These are phyloP conservation scores for Termitomyces heimii DNA, from an alignment of 768 basidiomycete species.

Conservation along the genomic window DNA sequence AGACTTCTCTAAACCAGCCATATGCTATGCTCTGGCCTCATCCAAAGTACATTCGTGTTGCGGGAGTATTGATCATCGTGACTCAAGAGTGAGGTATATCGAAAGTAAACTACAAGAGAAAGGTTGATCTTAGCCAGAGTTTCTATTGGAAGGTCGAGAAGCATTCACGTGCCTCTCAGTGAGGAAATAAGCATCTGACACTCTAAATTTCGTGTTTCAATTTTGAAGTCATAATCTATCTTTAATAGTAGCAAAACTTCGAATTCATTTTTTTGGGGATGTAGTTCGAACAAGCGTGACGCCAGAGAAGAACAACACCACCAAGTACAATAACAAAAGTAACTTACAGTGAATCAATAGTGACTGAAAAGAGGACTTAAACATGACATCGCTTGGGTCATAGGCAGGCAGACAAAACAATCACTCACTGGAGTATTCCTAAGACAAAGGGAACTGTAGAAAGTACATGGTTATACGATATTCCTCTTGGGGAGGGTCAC, in stretches of 20 bases:
- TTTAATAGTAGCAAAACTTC: background rate
- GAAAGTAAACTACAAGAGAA: background rate
- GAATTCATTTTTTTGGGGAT: background rate
- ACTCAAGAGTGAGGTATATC: too few species aligned
- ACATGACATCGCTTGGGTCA: background rate
- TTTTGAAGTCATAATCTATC: background rate
- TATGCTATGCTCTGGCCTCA: background rate
- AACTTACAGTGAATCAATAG: background rate
- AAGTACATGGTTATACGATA: slow-evolving; percentile 1
- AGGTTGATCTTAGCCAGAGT: background rate
- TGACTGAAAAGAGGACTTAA: background rate
- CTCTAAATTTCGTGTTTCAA: background rate
- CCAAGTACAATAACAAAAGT: background rate
- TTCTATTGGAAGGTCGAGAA: background rate
- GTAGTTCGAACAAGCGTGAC: background rate
- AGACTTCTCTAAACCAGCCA: background rate
- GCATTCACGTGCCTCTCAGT: background rate
- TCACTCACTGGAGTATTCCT: background rate
- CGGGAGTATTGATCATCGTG: background rate
- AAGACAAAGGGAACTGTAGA: background rate
- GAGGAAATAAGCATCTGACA: background rate
- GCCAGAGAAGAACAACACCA: background rate
- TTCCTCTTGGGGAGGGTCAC: background rate
- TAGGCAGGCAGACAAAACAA: background rate
- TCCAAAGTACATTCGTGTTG: background rate